Conservation (phyloP, 805 yeast genomes). For the Metschnikowia noctiluminum region DNA sequence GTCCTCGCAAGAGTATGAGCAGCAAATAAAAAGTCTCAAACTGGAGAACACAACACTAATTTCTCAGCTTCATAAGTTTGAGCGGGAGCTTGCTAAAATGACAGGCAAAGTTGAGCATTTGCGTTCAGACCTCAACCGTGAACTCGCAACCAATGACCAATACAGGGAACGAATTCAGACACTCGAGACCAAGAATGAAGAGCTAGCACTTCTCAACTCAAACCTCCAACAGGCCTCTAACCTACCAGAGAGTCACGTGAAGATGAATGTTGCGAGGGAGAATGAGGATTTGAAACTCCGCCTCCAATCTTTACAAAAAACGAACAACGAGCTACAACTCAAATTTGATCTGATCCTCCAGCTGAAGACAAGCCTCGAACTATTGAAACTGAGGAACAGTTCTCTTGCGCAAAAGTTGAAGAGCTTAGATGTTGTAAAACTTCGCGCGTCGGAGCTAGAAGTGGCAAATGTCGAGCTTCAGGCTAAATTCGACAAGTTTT, state of each 20-base stretch:
- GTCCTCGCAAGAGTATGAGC: slow-evolving; percentile 18
- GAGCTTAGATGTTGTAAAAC: slow-evolving; percentile 40
- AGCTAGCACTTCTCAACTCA: slow-evolving; percentile 30
- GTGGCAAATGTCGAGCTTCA: slow-evolving; percentile 48
- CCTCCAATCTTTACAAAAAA: slow-evolving; percentile 36
- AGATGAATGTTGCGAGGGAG: slow-evolving; percentile 13
- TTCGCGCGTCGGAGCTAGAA: slow-evolving; percentile 45
- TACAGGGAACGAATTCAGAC: slow-evolving; percentile 35
- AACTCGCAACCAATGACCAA: slow-evolving; percentile 34
- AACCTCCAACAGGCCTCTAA: slow-evolving; percentile 31
- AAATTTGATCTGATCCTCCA: slow-evolving; percentile 50
- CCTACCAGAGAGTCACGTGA: slow-evolving; percentile 8
- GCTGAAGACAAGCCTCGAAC: slow-evolving; percentile 45
- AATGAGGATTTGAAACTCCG: slow-evolving; percentile 26
- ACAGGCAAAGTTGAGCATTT: slow-evolving; percentile 32
- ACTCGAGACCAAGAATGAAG: slow-evolving; percentile 25
- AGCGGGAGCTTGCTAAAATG: slow-evolving; percentile 21
- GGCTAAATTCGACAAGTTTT: slow-evolving; percentile 43
- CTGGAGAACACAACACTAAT: slow-evolving; percentile 17
- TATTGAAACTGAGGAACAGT: slow-evolving; percentile 54
- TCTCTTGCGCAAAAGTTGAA: slow-evolving; percentile 38
- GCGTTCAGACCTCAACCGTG: slow-evolving; percentile 32
- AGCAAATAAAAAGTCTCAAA: slow-evolving; percentile 19
- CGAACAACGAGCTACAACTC: slow-evolving; percentile 50
- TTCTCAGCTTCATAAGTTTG: slow-evolving; percentile 17